Base-by-base conservation (phyloP, 768 basidiomycete genomes). In the Xerocomellus amylosporus region DNA sequence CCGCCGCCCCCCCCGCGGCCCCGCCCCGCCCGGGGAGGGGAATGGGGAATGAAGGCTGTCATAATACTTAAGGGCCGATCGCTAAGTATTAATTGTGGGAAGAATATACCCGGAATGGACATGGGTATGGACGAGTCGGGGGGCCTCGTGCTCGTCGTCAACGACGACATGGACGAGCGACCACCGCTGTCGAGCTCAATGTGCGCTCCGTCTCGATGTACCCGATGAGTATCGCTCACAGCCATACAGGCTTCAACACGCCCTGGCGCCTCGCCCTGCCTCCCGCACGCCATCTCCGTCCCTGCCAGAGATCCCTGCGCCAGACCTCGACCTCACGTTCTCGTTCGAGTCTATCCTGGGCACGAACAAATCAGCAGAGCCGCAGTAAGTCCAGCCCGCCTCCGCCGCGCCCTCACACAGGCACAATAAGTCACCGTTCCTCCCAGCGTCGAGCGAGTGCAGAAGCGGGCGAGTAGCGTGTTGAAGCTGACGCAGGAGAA, bases 381-480 rank as follows among this genome's bases (percentile, higher is more conserved):
- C 72, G 56, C 76, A 76, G 83, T 85, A 75, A 80, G 83, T 79
- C 54, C 52, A 61, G 53, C 64, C 55, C 55, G 56, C 56, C 55
- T 60, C 57, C 31, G 47, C 60, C 51, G 54, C 62, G 60, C 62
- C 55, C 48, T 49, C 26, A 40, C 49, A 53, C 51, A 59, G 68
- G 62, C 58, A 63, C 71, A 56, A 67, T 68, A 62, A 63, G 61
- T 73, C 66, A 73, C 64, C 62, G 62, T 66, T 45, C 37, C 47
- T 53, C 49, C 44, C 59, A 71, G 70, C 43, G 58, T 24, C 31
- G 70, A 75, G 58, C 71, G 69, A 53, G 68, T 80, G 59, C 75
- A 87, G 66, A 90, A 90, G 72, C 83, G 89, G 57, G 84, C 83
- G 39, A 87, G 85, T 62, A 90, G 87, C 69, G 86, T 91, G 54